Percentiles rank a stretch among this genome's conserved stretches.
Evolutionary conservation across 768 basidiomycete genomes (phyloP).

Genomic region (Sutorius australiensis): DNA sequence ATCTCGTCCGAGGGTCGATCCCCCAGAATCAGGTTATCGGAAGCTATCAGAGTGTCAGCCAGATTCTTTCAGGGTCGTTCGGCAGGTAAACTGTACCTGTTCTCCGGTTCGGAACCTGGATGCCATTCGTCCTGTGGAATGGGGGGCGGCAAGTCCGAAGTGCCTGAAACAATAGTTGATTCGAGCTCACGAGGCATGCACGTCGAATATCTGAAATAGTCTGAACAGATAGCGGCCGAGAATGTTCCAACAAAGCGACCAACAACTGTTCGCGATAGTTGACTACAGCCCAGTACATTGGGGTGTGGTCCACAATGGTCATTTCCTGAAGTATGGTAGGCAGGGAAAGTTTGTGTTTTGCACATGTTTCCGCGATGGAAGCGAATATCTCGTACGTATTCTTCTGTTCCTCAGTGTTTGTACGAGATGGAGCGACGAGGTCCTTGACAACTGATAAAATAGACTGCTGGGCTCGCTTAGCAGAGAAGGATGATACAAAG

Average conservation of each 20-base stretch:
- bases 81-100: constrained; percentile 23
- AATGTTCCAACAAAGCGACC: constrained; percentile 49
- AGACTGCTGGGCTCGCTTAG: constrained; percentile 49
- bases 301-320: constrained; percentile 22
- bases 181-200: constrained; percentile 49
- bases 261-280: constrained; percentile 40
- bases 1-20: constrained; percentile 50
- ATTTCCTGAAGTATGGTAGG: constrained; percentile 26
- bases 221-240: constrained; percentile 36
- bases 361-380: constrained; percentile 59
- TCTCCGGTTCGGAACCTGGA: constrained; percentile 11
- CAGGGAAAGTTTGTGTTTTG: constrained; percentile 43
- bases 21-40: constrained; percentile 44
- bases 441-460: constrained; percentile 52
- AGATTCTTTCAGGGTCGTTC: neutral
- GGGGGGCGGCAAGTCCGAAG: constrained; percentile 22
- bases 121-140: constrained; percentile 22
- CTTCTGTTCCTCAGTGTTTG: neutral
- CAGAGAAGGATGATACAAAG: constrained; percentile 24
- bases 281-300: constrained; percentile 31
- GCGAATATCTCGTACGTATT: constrained; percentile 43
- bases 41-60: constrained; percentile 16
- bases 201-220: constrained; percentile 61
- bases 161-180: constrained; percentile 28
- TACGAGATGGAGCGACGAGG: constrained; percentile 33